phyloP scores from a whole-genome alignment of 306 rosid genomes.

The Corylus americana region DNA sequence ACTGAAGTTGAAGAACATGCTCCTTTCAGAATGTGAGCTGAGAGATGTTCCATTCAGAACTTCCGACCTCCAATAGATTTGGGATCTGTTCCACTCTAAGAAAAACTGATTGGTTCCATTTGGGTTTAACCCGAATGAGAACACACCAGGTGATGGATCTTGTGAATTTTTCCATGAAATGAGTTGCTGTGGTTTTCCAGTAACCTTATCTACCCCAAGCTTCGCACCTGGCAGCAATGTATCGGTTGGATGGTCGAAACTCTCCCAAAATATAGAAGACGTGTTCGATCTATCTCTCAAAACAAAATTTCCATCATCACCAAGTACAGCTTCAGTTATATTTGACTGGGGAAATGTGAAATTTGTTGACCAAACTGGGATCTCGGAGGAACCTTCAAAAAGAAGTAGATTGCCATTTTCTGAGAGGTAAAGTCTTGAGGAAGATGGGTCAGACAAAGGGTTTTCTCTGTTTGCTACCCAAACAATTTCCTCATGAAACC shows the following conservation, averaged over 20 bases:
- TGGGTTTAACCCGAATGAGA: conserved; percentile 49
- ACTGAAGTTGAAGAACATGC: not conserved
- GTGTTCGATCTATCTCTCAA: not conserved
- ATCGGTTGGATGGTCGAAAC: not conserved
- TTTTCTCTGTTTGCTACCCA: too few species aligned
- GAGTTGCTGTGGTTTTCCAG: conserved; percentile 37
- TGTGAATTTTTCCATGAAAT: conserved; percentile 44
- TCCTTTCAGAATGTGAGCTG: not conserved
- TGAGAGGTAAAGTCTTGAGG: too few species aligned
- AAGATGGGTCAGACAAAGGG: too few species aligned
- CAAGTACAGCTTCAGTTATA: not conserved
- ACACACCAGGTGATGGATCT: conserved; percentile 43
- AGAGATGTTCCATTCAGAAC: not conserved
- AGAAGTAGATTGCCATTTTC: too few species aligned
- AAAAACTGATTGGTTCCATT: not conserved
- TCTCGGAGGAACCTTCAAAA: too few species aligned
- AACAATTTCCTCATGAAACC: too few species aligned
- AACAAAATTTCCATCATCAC: not conserved
- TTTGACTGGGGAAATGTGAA: too few species aligned
- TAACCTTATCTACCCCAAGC: conserved; percentile 28
- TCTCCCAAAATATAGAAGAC: not conserved
- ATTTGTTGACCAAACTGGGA: too few species aligned
- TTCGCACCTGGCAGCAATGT: conserved; percentile 39
- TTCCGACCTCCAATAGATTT: not conserved
- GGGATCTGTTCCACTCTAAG: not conserved